phyloP scores from a whole-genome alignment of 495 filamentous ascomycete species.

The Penicillium arizonense region DNA sequence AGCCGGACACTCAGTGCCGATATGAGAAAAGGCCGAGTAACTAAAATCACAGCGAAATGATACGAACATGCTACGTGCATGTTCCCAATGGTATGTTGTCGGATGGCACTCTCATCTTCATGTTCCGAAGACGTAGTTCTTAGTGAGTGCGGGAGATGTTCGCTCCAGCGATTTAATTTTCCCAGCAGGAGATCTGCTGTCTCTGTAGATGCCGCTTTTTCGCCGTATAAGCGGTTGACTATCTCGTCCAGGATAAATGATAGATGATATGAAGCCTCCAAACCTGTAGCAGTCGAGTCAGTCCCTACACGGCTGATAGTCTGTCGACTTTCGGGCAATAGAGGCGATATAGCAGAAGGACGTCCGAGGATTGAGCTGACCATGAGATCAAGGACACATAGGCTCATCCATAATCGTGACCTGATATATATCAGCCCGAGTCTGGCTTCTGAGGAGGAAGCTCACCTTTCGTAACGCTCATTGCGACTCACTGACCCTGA shows the following conservation, averaged over 20 bases:
- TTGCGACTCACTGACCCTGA: slow-evolving; percentile 7
- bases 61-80: slow-evolving; percentile 43
- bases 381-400: slow-evolving; percentile 43
- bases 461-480: slow-evolving; percentile 25
- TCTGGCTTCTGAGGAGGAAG: not conserved
- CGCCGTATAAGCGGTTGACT: slow-evolving; percentile 29
- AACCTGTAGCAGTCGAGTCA: slow-evolving; percentile 7
- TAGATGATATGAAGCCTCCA: slow-evolving; percentile 36
- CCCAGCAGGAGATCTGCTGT: slow-evolving; percentile 33
- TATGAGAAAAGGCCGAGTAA: slow-evolving; percentile 42
- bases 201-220: slow-evolving; percentile 30
- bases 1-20: slow-evolving; percentile 35
- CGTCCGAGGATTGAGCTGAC: slow-evolving; percentile 43
- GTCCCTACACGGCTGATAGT: slow-evolving; percentile 2
- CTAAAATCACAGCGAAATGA: slow-evolving; percentile 43
- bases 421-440: slow-evolving; percentile 13
- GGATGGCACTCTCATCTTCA: slow-evolving; percentile 18
- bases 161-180: slow-evolving; percentile 37
- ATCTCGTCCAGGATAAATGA: slow-evolving; percentile 38
- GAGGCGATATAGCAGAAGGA: slow-evolving; percentile 32
- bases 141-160: slow-evolving; percentile 26
- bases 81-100: slow-evolving; percentile 34
- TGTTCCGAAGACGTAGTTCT: slow-evolving; percentile 16
- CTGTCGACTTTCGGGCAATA: slow-evolving; percentile 20
- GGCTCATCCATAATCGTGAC: slow-evolving; percentile 41